Conservation (phyloP, 2,329 filamentous ascomycete genomes). For the Phialemonium atrogriseum region DNA sequence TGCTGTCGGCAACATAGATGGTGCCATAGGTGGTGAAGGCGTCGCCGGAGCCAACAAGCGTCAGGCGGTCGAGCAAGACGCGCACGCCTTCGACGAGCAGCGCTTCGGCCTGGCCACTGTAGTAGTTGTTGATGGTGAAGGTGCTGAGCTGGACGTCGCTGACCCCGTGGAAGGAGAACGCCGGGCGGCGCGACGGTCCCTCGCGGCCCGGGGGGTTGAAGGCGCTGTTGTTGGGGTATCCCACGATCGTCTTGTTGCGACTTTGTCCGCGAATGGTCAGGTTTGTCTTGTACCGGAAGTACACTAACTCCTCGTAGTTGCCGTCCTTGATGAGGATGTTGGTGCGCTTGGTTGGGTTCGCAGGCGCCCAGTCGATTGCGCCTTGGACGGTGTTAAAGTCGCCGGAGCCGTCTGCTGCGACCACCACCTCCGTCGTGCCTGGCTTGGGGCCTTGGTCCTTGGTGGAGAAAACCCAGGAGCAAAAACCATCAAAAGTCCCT, state of each 20-base stretch:
- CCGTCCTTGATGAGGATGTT: slow-evolving; percentile 5
- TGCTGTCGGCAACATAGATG: slow-evolving; percentile 4
- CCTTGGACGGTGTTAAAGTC: slow-evolving; percentile 9
- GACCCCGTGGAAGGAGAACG: slow-evolving; percentile 6
- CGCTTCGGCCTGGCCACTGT: slow-evolving; percentile 6
- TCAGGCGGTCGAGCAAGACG: slow-evolving; percentile 3
- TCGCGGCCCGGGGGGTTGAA: slow-evolving; percentile 7
- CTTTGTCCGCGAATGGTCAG: slow-evolving; percentile 2
- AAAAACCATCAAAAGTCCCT: slow-evolving; percentile 5
- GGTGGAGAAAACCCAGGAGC: slow-evolving; percentile 5
- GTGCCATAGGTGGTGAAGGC: slow-evolving; percentile 7
- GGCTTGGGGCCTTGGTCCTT: slow-evolving; percentile 2
- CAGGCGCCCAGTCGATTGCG: slow-evolving; percentile 7
- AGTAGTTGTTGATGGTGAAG: slow-evolving; percentile 8
- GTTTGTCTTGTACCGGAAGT: slow-evolving; percentile 7
- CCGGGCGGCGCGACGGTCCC: slow-evolving; percentile 5
- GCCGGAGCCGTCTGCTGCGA: slow-evolving; percentile 5
- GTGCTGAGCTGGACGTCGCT: slow-evolving; percentile 4
- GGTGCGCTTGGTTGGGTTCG: neutral
- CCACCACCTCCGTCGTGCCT: neutral
- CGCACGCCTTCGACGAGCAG: slow-evolving; percentile 5
- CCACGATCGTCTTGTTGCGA: slow-evolving; percentile 4
- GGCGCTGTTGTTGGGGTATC: slow-evolving; percentile 8
- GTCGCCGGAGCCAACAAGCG: slow-evolving; percentile 7
- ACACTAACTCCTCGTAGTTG: slow-evolving; percentile 6